These are phyloP conservation scores for Fonsecaea pedrosoi DNA, from an alignment of 2,329 filamentous ascomycete genomes.

Conservation along the genomic window DNA sequence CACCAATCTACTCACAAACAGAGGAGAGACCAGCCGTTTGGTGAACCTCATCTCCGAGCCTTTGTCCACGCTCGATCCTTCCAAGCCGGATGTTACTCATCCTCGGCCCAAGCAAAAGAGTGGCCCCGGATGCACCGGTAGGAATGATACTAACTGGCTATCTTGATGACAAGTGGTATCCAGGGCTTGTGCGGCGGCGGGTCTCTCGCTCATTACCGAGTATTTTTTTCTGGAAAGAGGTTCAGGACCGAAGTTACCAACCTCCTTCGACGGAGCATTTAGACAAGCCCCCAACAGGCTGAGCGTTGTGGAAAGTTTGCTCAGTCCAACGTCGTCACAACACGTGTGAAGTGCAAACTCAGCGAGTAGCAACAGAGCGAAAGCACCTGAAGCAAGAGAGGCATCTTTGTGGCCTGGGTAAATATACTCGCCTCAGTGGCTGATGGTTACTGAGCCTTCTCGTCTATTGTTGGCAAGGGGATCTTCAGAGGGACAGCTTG, in stretches of 20 bases:
- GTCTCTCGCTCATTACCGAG: not conserved
- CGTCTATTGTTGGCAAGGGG: conserved; percentile 10
- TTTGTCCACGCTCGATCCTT: not conserved
- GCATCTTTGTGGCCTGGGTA: not conserved
- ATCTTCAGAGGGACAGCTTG: conserved; percentile 26
- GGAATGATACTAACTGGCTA: not conserved
- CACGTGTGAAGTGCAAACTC: not conserved
- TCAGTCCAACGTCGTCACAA: conserved; percentile 6
- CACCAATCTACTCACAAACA: not conserved
- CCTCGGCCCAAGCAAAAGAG: not conserved
- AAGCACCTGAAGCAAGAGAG: not conserved
- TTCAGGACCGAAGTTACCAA: not conserved
- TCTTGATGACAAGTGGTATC: not conserved
- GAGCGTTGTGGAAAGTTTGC: not conserved
- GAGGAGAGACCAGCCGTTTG: not conserved
- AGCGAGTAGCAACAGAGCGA: not conserved
- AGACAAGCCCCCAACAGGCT: not conserved
- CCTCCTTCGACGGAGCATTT: not conserved
- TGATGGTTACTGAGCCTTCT: not conserved
- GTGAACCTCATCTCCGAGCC: not conserved
- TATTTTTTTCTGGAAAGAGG: conserved; percentile 1
- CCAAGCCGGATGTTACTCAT: not conserved
- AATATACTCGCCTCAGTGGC: not conserved
- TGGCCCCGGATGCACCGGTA: not conserved
- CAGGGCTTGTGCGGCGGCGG: not conserved